phyloP scores from a whole-genome alignment of 805 yeast genomes.

The Candida michaelii region DNA sequence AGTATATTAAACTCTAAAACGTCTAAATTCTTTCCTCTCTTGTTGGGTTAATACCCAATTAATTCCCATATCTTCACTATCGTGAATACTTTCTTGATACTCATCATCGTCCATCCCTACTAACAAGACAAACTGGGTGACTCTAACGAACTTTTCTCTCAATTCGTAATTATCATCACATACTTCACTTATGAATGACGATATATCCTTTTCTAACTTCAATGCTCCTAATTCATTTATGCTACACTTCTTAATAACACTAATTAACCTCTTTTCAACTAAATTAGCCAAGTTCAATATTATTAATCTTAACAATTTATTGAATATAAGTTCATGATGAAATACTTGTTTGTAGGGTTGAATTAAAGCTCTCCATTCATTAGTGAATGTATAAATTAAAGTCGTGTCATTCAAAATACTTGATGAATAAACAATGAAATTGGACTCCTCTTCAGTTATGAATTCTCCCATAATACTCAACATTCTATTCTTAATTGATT shows the following conservation, averaged over 20 bases:
- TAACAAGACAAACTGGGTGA: conserved; percentile 81
- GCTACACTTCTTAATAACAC: conserved; percentile 52
- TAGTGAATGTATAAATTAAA: conserved; percentile 49
- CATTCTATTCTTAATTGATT: conserved; percentile 45
- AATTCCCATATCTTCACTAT: conserved; percentile 34
- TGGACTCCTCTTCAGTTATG: conserved; percentile 34
- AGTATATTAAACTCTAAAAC: conserved; percentile 47
- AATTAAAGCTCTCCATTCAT: conserved; percentile 63
- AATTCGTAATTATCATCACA: conserved; percentile 71
- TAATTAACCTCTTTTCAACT: conserved; percentile 68
- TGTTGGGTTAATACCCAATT: conserved; percentile 77
- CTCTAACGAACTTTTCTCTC: conserved; percentile 73
- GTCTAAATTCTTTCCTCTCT: conserved; percentile 66
- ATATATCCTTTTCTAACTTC: conserved; percentile 77
- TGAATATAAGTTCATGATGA: conserved; percentile 50
- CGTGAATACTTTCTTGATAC: conserved; percentile 35
- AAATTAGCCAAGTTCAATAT: conserved; percentile 55
- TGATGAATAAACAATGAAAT: conserved; percentile 31
- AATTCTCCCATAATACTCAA: conserved; percentile 45
- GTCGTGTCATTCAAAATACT: conserved; percentile 28
- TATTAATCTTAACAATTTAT: conserved; percentile 46
- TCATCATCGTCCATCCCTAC: conserved; percentile 76
- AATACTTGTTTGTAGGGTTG: conserved; percentile 64
- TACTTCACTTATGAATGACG: conserved; percentile 68
- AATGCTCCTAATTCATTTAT: conserved; percentile 83